Conservation (phyloP, 139 green algal species). For the Ulvella scutata region DNA sequence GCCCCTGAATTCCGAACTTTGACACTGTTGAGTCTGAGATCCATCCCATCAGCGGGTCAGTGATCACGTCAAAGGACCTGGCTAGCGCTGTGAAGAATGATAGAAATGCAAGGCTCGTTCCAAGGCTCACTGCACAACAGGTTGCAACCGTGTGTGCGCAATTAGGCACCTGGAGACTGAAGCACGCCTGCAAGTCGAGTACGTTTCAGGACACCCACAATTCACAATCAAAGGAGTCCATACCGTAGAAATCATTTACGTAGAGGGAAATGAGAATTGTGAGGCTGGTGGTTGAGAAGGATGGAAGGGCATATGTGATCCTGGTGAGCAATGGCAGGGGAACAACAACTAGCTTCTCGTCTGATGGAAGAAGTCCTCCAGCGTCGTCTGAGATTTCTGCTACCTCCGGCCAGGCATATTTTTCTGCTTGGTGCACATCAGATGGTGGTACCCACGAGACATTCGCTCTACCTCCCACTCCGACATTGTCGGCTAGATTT, state of each 20-base stretch:
- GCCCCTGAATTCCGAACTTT: background rate
- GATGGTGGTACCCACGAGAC: too few species aligned
- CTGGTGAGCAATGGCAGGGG: conserved; percentile 1
- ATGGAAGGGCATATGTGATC: conserved; percentile 8
- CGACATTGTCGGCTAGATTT: too few species aligned
- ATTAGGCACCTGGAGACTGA: background rate
- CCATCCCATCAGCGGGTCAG: conserved; percentile 19
- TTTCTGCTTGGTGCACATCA: too few species aligned
- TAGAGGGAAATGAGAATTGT: conserved; percentile 16
- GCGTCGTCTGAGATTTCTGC: too few species aligned
- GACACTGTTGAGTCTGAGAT: conserved; percentile 6
- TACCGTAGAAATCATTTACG: conserved; percentile 16
- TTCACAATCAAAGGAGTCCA: background rate
- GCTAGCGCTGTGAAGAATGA: conserved; percentile 22
- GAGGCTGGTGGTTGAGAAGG: conserved; percentile 13
- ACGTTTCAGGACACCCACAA: background rate
- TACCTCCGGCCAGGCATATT: too few species aligned
- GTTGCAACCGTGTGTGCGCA: background rate
- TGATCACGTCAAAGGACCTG: conserved; percentile 16
- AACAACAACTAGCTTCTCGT: too few species aligned
- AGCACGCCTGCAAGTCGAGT: background rate
- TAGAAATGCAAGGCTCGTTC: conserved; percentile 14
- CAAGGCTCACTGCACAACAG: background rate
- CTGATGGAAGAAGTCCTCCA: too few species aligned
- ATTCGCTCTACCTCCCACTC: too few species aligned